phyloP scores from a whole-genome alignment of 169 alveolate genomes.

The Plasmodium sp. region DNA sequence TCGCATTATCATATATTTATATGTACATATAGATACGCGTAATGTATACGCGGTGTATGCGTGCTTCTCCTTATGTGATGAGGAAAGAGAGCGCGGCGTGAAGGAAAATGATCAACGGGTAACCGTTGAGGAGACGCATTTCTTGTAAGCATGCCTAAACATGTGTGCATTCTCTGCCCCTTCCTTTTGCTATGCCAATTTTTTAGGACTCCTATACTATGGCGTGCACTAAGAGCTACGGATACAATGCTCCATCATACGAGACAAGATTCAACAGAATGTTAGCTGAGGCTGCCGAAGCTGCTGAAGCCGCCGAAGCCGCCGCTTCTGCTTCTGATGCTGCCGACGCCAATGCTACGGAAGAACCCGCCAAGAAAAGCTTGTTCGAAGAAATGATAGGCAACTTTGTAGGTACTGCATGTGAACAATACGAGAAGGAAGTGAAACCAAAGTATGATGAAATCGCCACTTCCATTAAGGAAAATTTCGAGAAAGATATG shows the following conservation, averaged over 20 bases:
- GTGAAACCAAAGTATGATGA: not conserved
- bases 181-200: not conserved
- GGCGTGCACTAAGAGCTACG: not conserved
- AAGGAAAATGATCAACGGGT: not conserved
- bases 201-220: not conserved
- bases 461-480: not conserved
- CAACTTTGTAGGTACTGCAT: not conserved
- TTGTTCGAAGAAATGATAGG: not conserved
- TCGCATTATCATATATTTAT: not conserved
- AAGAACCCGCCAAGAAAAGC: not conserved
- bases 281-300: constrained; percentile 4
- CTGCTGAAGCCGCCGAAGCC: not conserved
- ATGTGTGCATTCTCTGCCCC: not conserved
- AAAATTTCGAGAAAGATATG: not conserved
- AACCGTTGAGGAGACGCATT: not conserved
- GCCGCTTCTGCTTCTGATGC: not conserved
- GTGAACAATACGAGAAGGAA: not conserved
- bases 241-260: not conserved
- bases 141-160: not conserved
- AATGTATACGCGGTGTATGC: not conserved
- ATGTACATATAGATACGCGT: not conserved
- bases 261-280: not conserved
- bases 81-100: not conserved
- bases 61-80: not conserved
- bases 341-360: not conserved